phyloP scores from a whole-genome alignment of 139 green algal genomes.

The Coelastrella sp. region DNA sequence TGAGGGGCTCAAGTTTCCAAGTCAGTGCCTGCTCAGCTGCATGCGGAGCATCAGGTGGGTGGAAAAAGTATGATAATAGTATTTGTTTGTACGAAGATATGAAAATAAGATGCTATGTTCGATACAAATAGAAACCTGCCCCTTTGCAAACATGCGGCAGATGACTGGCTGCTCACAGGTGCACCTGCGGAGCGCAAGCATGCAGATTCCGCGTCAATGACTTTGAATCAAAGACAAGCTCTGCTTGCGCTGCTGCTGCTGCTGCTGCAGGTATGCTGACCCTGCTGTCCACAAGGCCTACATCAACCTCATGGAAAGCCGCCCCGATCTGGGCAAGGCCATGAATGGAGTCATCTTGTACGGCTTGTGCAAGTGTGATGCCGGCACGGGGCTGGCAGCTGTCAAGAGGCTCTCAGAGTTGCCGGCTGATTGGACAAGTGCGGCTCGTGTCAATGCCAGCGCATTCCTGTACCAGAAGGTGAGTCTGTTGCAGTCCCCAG shows the following conservation, averaged over 20 bases:
- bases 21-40: slow-evolving; percentile 50
- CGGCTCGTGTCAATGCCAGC: slow-evolving; percentile 42
- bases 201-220: no score
- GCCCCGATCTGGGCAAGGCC: slow-evolving; percentile 39
- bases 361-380: slow-evolving; percentile 49
- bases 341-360: slow-evolving; percentile 54
- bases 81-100: no score
- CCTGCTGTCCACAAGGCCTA: slow-evolving; percentile 46
- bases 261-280: slow-evolving; percentile 34
- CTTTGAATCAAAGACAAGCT: no score
- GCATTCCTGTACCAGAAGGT: slow-evolving; percentile 53
- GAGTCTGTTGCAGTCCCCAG: not conserved
- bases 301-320: slow-evolving; percentile 30
- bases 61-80: no score
- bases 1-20: slow-evolving; percentile 47
- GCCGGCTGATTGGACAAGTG: slow-evolving; percentile 40
- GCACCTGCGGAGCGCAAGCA: no score
- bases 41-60: slow-evolving; percentile 46
- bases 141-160: no score
- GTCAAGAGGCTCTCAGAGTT: slow-evolving; percentile 44
- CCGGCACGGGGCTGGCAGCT: slow-evolving; percentile 27
- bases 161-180: no score
- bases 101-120: no score
- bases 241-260: not conserved
- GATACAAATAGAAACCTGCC: no score